Evolutionary conservation across 345 rosid species (phyloP), one percentile per base, ranked within the genome.

Genomic region (Aurinia saxatilis): DNA sequence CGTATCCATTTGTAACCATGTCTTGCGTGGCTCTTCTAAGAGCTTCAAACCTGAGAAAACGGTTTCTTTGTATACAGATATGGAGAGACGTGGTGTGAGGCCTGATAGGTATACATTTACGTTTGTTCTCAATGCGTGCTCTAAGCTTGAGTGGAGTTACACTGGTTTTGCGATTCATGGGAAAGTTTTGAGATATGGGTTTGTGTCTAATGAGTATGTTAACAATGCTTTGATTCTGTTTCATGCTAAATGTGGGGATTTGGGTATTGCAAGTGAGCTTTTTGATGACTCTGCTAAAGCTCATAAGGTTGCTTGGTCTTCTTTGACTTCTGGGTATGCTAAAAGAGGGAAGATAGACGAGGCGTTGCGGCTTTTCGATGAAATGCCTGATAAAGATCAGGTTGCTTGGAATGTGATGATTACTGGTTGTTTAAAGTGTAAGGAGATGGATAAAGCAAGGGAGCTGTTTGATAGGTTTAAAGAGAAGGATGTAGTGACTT

Each of bases 341-440:
- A 84, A 73, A 66, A 78, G 95, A 74, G 88, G 90, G 63, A 70
- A 82, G 46, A 70, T 87, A 59, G 54, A 46, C 31, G 71, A 58
- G 29, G 88, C 90, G 0, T 75, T 82, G 52, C 50, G 42, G 73
- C 68, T 80, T 66, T 84, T 84, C 21, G 79, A 81, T 70, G 88
- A 78, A 68, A 82, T 87, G 86, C 86, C 86, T 0, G 74, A 67
- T 0, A 87, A 77, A 58, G 88, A 87, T 74, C 72, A 82, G 79
- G 82, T 87, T 48, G 84, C 95, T 52, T 87, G 95, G 90, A 84
- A 84, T 72, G 95, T 84, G 75, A 87, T 87, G 82, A 79, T 87
- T 71, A 79, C 90, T 25, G 86, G 79, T 23, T 84, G 82, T 67
- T 61, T 54, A 1, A 87, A 82, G 52, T 67, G 77, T 14, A 80